These are phyloP conservation scores for Hanseniaspora meyeri DNA, from an alignment of 805 yeast species.

Conservation along the genomic window DNA sequence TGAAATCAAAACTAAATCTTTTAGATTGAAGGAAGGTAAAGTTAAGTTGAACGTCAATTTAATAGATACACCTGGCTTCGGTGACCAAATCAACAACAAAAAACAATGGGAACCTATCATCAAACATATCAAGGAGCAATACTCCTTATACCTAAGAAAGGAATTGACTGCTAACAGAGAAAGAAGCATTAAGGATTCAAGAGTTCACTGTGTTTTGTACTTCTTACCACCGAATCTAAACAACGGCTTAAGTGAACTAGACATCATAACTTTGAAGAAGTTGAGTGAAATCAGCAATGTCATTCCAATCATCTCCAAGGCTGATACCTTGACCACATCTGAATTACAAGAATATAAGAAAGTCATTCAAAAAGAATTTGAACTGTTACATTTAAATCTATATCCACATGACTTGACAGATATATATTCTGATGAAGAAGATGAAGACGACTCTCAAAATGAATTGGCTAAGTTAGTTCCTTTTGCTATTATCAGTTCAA, in stretches of 20 bases:
- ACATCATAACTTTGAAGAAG: conserved; percentile 68
- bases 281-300: conserved; percentile 84
- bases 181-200: conserved; percentile 63
- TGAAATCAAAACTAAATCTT: conserved; percentile 64
- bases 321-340: conserved; percentile 75
- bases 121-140: conserved; percentile 90
- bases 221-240: conserved; percentile 78
- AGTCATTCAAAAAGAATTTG: conserved; percentile 63
- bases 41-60: conserved; percentile 77
- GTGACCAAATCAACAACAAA: conserved; percentile 90
- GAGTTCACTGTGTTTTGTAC: conserved; percentile 87
- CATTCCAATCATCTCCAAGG: conserved; percentile 88
- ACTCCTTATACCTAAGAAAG: conserved; percentile 76
- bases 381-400: conserved; percentile 56
- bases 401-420: conserved; percentile 60
- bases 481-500: conserved; percentile 84
- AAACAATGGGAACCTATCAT: conserved; percentile 95
- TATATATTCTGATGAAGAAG: conserved; percentile 36
- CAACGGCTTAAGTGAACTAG: conserved; percentile 72
- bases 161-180: conserved; percentile 94
- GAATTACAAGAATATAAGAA: conserved; percentile 75
- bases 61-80: conserved; percentile 96
- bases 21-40: conserved; percentile 67
- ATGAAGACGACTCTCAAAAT: conserved; percentile 60
- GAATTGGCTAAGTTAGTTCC: conserved; percentile 73